Conservation (phyloP, 305 asterid species). For the Fraxinus paxiana region DNA sequence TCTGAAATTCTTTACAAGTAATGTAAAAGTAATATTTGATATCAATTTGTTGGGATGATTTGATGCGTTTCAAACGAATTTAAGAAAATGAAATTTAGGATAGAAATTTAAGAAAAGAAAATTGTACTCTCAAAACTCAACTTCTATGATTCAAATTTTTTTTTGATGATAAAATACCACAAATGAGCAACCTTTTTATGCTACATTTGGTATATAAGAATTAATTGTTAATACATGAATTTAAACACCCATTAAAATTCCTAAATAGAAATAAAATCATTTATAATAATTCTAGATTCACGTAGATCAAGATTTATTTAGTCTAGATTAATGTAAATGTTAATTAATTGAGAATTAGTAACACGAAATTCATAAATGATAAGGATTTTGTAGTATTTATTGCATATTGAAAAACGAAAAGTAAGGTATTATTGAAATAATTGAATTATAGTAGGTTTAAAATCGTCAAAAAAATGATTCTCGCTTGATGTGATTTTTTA, state of each 20-base stretch:
- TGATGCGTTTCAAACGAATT: neutral
- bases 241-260: neutral
- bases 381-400: neutral
- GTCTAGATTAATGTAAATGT: neutral
- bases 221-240: neutral
- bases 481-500: neutral
- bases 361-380: neutral
- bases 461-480: neutral
- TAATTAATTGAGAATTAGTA: neutral
- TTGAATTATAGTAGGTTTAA: neutral
- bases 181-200: neutral
- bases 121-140: neutral
- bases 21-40: neutral
- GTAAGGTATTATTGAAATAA: neutral
- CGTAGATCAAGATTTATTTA: neutral
- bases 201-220: neutral
- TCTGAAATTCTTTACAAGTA: neutral
- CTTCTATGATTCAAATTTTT: neutral
- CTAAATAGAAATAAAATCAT: neutral
- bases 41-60: neutral
- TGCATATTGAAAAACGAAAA: neutral
- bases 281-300: neutral
- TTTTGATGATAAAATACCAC: neutral
- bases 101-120: neutral
- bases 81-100: neutral